Base-by-base conservation (phyloP, 345 rosid genomes). In the Eucalyptus pauciflora region DNA sequence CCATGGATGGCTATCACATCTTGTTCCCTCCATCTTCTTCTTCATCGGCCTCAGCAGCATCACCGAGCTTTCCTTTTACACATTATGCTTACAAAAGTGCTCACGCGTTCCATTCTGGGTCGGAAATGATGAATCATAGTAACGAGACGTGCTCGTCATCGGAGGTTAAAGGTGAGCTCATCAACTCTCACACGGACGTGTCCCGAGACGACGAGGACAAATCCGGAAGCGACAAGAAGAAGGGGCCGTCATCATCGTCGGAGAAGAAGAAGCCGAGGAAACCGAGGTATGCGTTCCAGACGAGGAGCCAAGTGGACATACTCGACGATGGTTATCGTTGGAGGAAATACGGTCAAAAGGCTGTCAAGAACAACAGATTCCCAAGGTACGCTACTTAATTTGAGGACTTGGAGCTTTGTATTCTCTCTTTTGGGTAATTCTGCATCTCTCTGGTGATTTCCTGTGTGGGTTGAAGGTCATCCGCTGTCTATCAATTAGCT, bases 271-370 rank as follows among this genome's bases (percentile, higher is more conserved):
- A 71, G 89, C 80, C 81, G 24, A 91, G 83, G 87, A 91, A 89
- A 89, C 90, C 92, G 11, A 92, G 89, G 56, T 90, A 86, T 69
- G 94, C 94, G 85, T 92, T 92, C 83, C 94, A 91, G 86, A 92
- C 94, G 1, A 92, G 94, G 87, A 92, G 94, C 49, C 93, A 89
- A 6, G 94, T 92, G 49, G 94, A 92, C 90, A 89, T 91, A 31
- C 90, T 92, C 10, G 94, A 92, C 54, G 94, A 92, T 91, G 94
- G 94, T 24, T 92, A 92, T 91, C 89, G 93, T 3, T 92, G 94
- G 94, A 91, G 94, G 90, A 92, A 92, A 54, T 92, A 92, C 87
- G 94, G 94, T 10, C 94, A 92, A 52, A 92, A 92, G 86, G 92
- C 93, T 4, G 93, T 92, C 52, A 92, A 92, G 87, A 90, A 91